Base-by-base conservation (phyloP, 176 grass and related monocot genomes). In the Alopecurus myosuroides region DNA sequence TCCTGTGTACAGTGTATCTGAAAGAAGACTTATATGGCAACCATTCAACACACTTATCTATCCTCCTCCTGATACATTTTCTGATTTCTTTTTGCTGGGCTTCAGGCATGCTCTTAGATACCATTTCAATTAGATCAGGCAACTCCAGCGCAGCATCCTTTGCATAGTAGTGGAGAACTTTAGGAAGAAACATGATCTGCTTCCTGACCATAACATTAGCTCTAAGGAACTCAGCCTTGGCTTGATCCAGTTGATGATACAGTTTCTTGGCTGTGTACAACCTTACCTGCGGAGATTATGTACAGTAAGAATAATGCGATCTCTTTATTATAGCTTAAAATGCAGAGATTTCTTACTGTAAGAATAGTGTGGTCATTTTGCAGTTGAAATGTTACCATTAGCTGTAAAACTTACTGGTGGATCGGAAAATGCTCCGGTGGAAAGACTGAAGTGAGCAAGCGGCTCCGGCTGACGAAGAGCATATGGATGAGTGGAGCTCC, bases 391-490 rank as follows among this genome's bases (percentile, higher is more conserved):
- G n/a, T 73, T 74, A 82, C 73, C 26, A 26, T 74, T 41, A 40
- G 7, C 49, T 60, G 41, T 55, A 46, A 26, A 42, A 42, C 88
- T 83, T 91, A 99, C 97, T 46, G 90, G 87, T 91, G 97, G 97
- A 51, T 99, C 97, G 28, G 97, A 99, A 65, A 86, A 92, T 74
- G 97, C 79, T 86, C 97, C 97, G 0, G 92, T 94, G 31, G 89
- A 97, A 91, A 99, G 92, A 77, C 92, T 94, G 77, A 99, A 99
- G 85, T 99, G 90, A 35, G 90, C 92, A 86, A 91, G 92, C 53
- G 94, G 86, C 76, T 92, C 97, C 28, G 86, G 77, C 55, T 70
- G 76, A 66, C 45, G 36, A 85, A 99, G 82, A 52, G 86, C 84
- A 74, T 91, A 97, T 39, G 86, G 88, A 81, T 99, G 94, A 61